phyloP scores from a whole-genome alignment of 2,329 filamentous ascomycete species.

The Endothia cerciana region DNA sequence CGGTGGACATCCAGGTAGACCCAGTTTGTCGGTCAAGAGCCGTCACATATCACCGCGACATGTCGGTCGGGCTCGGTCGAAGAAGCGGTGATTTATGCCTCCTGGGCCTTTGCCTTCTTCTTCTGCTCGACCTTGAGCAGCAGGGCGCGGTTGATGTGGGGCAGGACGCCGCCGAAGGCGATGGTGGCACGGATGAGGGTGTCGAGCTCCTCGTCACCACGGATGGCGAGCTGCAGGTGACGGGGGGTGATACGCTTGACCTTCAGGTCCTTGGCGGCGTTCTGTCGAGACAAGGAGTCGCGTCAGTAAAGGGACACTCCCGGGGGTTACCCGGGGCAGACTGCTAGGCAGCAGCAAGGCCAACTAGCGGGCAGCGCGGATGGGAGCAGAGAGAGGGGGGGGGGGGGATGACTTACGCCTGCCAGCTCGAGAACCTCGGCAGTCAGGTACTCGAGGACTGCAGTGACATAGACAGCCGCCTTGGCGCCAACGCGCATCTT shows the following conservation, averaged over 20 bases:
- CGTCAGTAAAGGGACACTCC: background rate
- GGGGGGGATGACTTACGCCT: conserved; percentile 63
- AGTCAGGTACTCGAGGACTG: conserved; percentile 96
- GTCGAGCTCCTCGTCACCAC: conserved; percentile 97
- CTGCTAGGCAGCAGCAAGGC: conserved; percentile 16
- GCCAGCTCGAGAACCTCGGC: conserved; percentile 97
- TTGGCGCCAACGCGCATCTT: conserved; percentile 99
- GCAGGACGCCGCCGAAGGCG: conserved; percentile 95
- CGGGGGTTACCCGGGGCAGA: background rate
- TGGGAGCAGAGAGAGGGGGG: conserved; percentile 17
- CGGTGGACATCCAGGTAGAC: background rate
- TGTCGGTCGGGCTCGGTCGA: background rate
- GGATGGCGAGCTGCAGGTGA: conserved; percentile 96
- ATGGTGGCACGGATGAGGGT: conserved; percentile 97
- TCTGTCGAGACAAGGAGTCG: conserved; percentile 50
- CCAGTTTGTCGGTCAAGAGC: conserved; percentile 11
- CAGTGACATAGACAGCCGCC: conserved; percentile 96
- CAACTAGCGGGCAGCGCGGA: background rate
- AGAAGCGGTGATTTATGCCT: conserved; percentile 36
- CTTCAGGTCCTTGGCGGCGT: conserved; percentile 98
- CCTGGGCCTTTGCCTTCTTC: conserved; percentile 44
- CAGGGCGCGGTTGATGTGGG: conserved; percentile 97
- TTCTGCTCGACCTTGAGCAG: conserved; percentile 56
- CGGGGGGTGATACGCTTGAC: conserved; percentile 99
- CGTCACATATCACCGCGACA: background rate